Evolutionary conservation across 768 basidiomycete genomes (phyloP).

Genomic region (Hericium alpestre): DNA sequence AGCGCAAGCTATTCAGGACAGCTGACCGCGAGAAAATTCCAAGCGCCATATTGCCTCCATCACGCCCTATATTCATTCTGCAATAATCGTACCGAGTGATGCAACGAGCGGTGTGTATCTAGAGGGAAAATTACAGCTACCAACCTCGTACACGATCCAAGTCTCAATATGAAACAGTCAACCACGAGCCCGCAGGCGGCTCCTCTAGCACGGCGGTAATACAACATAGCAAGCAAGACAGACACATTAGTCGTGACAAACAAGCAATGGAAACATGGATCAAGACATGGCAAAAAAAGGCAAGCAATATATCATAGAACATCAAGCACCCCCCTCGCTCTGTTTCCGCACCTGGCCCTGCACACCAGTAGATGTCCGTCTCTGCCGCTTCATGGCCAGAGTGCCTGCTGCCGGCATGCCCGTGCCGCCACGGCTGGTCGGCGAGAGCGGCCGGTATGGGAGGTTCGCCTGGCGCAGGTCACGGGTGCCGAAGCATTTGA

Average conservation of each 20-base stretch:
- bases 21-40: not conserved
- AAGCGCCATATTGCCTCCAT: not conserved
- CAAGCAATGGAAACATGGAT: not conserved
- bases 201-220: not conserved
- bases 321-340: slow-evolving; percentile 7
- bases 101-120: no score
- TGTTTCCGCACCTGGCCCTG: slow-evolving; percentile 6
- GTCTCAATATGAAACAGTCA: not conserved
- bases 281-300: not conserved
- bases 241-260: not conserved
- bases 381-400: slow-evolving; percentile 63
- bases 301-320: not conserved
- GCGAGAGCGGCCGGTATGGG: slow-evolving; percentile 33
- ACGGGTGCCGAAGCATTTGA: slow-evolving; percentile 68
- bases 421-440: slow-evolving; percentile 21
- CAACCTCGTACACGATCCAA: not conserved
- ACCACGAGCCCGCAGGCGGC: not conserved
- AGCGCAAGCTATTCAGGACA: not conserved
- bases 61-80: not conserved
- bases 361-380: slow-evolving; percentile 49
- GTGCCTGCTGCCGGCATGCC: slow-evolving; percentile 16
- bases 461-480: slow-evolving; percentile 66
- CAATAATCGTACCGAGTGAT: no score
- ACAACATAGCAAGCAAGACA: slow-evolving; percentile 1
- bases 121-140: no score